These are phyloP conservation scores for Xanthoconium stramineum DNA, from an alignment of 768 basidiomycete species.

Conservation along the genomic window DNA sequence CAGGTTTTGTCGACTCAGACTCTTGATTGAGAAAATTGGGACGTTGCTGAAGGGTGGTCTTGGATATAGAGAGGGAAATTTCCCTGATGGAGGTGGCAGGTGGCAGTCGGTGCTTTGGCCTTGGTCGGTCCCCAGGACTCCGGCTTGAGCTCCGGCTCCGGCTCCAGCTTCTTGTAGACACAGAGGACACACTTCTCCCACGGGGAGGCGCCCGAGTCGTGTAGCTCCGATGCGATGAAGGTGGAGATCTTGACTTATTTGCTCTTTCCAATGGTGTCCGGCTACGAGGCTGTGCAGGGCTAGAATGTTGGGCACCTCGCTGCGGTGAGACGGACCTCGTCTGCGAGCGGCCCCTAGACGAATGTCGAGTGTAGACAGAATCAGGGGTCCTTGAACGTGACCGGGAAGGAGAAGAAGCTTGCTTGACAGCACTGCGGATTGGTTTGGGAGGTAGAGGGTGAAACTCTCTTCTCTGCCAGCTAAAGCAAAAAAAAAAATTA, in stretches of 20 bases:
- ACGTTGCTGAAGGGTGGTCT: slow-evolving; percentile 26
- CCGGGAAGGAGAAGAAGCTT: slow-evolving; percentile 42
- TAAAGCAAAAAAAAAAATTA: slow-evolving; percentile 27
- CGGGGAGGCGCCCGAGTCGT: slow-evolving; percentile 31
- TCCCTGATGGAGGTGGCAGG: slow-evolving; percentile 39
- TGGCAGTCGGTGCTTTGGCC: slow-evolving; percentile 64
- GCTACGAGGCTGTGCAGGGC: slow-evolving; percentile 44
- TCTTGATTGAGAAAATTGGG: slow-evolving; percentile 23
- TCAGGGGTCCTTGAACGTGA: slow-evolving; percentile 57
- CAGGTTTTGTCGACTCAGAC: slow-evolving; percentile 32
- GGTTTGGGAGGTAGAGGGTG: slow-evolving; percentile 39
- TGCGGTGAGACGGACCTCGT: slow-evolving; percentile 60
- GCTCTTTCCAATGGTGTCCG: slow-evolving; percentile 49
- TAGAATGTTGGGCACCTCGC: slow-evolving; percentile 52
- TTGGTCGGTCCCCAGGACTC: slow-evolving; percentile 52
- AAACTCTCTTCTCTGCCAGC: slow-evolving; percentile 66
- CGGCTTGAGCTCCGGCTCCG: slow-evolving; percentile 50
- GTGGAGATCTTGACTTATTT: slow-evolving; percentile 38
- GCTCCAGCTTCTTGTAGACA: slow-evolving; percentile 53
- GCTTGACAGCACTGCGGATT: slow-evolving; percentile 36
- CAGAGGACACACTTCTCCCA: slow-evolving; percentile 50
- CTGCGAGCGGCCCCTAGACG: slow-evolving; percentile 62
- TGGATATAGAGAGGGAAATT: slow-evolving; percentile 30
- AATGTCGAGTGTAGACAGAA: slow-evolving; percentile 62
- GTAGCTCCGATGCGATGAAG: slow-evolving; percentile 41